Evolutionary conservation across 345 rosid genomes (phyloP).

Genomic region (Ceriops zippeliana): DNA sequence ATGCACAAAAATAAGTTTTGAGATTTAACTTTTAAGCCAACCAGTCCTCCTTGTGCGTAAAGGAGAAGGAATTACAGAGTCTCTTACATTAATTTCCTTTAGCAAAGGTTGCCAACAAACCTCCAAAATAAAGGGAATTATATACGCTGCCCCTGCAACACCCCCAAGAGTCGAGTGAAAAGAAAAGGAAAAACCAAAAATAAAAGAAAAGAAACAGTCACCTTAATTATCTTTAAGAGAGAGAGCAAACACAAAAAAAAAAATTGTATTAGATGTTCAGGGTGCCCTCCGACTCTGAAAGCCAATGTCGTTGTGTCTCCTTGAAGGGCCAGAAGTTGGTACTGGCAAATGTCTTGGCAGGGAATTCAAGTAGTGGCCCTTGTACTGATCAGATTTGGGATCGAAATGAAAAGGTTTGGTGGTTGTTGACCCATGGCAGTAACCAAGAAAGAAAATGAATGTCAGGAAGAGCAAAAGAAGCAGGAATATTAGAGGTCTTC

Average conservation of each 20-base stretch:
- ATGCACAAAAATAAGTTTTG: too few species aligned
- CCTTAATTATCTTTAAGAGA: conserved; percentile 10
- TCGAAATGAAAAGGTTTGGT: conserved; percentile 39
- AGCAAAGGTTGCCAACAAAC: conserved; percentile 8
- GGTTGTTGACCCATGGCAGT: conserved; percentile 48
- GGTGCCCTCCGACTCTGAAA: conserved; percentile 58
- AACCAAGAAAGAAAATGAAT: conserved; percentile 27
- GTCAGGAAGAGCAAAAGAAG: conserved; percentile 8
- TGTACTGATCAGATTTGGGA: conserved; percentile 30
- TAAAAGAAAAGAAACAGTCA: conserved; percentile 16
- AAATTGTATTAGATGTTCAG: conserved; percentile 6
- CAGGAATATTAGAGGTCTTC: conserved; percentile 20
- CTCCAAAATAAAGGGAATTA: conserved; percentile 2
- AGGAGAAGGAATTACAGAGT: not conserved
- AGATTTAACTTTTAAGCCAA: too few species aligned
- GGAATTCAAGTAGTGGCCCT: conserved; percentile 63
- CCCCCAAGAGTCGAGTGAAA: not conserved
- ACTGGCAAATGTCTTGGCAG: conserved; percentile 78
- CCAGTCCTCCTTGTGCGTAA: too few species aligned
- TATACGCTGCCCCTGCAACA: conserved; percentile 18
- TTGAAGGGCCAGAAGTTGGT: conserved; percentile 88
- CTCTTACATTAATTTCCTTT: not conserved
- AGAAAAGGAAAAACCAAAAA: not conserved
- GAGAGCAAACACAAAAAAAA: not conserved
- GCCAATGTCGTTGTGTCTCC: conserved; percentile 87